Percentiles rank a stretch among this genome's conserved stretches.
phyloP scores from a whole-genome alignment of 1,284 basidiomycete genomes.

The Coniferiporia weirii region DNA sequence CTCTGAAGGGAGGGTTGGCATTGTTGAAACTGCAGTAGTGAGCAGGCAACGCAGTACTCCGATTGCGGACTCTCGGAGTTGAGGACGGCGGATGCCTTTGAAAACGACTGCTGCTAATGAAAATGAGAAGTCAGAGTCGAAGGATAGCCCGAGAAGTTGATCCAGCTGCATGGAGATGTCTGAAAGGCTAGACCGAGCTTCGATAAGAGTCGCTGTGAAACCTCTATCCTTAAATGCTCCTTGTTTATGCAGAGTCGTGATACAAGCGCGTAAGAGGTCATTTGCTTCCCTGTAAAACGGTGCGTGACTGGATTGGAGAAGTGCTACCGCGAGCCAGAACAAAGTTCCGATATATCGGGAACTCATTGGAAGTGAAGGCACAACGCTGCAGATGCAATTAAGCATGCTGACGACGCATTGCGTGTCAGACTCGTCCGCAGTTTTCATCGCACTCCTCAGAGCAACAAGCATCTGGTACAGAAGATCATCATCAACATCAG shows the following conservation, averaged over 20 bases:
- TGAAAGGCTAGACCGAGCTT: conserved; percentile 59
- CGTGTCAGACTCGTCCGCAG: conserved; percentile 67
- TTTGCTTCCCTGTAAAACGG: conserved; percentile 71
- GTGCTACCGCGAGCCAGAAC: conserved; percentile 82
- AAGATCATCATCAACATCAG: conserved; percentile 83
- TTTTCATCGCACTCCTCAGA: conserved; percentile 59
- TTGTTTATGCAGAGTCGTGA: conserved; percentile 63
- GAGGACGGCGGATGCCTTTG: conserved; percentile 75
- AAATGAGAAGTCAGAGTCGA: conserved; percentile 77
- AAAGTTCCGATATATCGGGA: conserved; percentile 72
- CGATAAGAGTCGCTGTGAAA: conserved; percentile 57
- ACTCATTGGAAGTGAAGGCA: conserved; percentile 60
- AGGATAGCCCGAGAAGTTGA: conserved; percentile 67
- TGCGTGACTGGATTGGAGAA: conserved; percentile 73
- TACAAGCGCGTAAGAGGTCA: conserved; percentile 56
- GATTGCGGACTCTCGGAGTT: conserved; percentile 56
- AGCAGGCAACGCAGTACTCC: conserved; percentile 53
- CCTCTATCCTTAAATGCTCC: conserved; percentile 49
- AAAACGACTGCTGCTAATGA: conserved; percentile 78
- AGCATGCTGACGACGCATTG: conserved; percentile 80
- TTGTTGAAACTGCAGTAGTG: conserved; percentile 48
- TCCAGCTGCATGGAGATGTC: conserved; percentile 74
- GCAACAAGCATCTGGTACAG: conserved; percentile 87
- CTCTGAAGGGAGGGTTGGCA: conserved; percentile 34
- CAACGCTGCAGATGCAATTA: conserved; percentile 74